Evolutionary conservation across 2,329 filamentous ascomycete genomes (phyloP), one percentile per base, ranked within the genome.

Genomic region (Aspergillus versicolor): DNA sequence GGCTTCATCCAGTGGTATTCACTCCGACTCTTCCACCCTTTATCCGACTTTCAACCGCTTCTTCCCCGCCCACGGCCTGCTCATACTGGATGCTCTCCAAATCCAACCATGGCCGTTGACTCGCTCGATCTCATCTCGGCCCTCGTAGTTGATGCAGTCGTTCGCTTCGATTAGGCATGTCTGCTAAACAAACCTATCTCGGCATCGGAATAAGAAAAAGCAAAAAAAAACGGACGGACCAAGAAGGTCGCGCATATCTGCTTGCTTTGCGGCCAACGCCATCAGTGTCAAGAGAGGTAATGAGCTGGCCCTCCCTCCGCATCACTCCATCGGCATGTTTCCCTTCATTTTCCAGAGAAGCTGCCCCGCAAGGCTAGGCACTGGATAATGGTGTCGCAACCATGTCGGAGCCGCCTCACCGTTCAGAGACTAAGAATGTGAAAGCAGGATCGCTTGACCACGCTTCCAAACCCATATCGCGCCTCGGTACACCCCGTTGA

Each of bases 341-440:
- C 44, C 43, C 38, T 57, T n/a, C 34, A 37, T 37, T 37, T 40
- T n/a, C 22, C 46, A 45, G 9, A 37, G n/a, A 24, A 22, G 27
- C 40, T 52, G 48, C 48, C 54, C 54, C 54, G 54, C 43, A 30
- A 19, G 27, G 27, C 40, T 24, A 41, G 41, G 40, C 34, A 52
- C 42, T 53, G 48, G 52, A 46, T 15, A 42, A 47, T 30, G 54
- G 38, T n/a, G 17, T 58, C 56, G 54, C 56, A 56, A 51, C 47
- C 42, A 56, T 52, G 45, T 57, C 48, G 37, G 52, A 30, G 49
- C 38, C 52, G 56, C 52, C 48, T 56, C 40, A 24, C 57, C 34
- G 47, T 61, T 61, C 56, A 52, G 40, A 60, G 54, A 58, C 60
- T 67, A 62, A 65, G 56, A 27, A 58, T 61, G 45, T 68, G 66